phyloP scores from a whole-genome alignment of 1,284 basidiomycete genomes.

The Boletus mariae region DNA sequence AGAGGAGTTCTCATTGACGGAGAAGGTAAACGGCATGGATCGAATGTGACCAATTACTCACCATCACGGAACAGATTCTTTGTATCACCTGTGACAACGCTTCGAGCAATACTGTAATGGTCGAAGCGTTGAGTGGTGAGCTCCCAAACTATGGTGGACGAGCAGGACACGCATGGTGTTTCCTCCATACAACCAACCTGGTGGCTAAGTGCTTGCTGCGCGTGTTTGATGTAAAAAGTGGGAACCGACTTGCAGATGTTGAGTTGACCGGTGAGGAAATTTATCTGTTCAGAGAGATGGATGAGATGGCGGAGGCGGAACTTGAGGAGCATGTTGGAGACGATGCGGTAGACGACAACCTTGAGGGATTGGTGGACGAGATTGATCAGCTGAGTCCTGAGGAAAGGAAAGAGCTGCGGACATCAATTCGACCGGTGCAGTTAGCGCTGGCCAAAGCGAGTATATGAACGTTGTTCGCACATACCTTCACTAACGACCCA shows the following conservation, averaged over 20 bases:
- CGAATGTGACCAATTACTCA: too few species aligned
- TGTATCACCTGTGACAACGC: not conserved
- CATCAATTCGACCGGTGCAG: not conserved
- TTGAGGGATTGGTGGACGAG: not conserved
- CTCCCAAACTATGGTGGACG: too few species aligned
- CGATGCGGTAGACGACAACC: not conserved
- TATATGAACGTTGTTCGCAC: not conserved
- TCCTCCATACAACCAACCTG: not conserved
- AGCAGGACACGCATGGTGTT: not conserved
- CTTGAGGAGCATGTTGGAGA: not conserved
- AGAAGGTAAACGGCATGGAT: too few species aligned
- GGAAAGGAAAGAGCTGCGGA: not conserved
- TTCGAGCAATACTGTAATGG: too few species aligned
- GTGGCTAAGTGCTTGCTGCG: not conserved
- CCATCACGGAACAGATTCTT: too few species aligned
- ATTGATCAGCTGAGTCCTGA: not conserved
- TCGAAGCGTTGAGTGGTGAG: too few species aligned
- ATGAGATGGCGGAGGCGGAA: too few species aligned
- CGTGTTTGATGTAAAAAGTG: not conserved
- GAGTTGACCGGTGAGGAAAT: too few species aligned
- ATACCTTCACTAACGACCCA: too few species aligned
- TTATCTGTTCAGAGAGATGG: too few species aligned
- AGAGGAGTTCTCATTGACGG: too few species aligned
- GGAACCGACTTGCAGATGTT: too few species aligned
- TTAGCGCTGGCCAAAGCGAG: not conserved